phyloP scores from a whole-genome alignment of 106 monocot species.

The Dioscorea alata region DNA sequence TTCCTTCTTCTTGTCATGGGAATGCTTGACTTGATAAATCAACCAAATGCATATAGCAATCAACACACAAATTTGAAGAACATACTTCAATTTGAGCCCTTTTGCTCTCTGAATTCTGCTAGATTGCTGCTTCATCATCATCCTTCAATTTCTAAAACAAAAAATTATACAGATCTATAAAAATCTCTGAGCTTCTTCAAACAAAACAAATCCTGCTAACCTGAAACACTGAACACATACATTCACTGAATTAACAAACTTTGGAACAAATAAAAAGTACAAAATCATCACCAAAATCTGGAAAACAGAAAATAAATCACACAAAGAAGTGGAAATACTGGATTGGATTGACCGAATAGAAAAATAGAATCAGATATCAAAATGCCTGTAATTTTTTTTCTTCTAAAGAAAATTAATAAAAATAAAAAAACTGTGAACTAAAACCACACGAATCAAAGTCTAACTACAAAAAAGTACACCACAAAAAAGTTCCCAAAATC shows the following conservation, averaged over 20 bases:
- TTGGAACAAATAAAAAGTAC: not conserved
- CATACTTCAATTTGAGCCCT: slow-evolving; percentile 18
- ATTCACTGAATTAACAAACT: not conserved
- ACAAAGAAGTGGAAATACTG: no score
- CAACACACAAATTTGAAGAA: slow-evolving; percentile 18
- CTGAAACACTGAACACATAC: not conserved
- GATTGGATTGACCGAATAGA: no score
- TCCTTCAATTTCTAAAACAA: not conserved
- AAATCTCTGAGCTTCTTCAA: not conserved
- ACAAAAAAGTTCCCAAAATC: not conserved
- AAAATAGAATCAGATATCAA: not conserved
- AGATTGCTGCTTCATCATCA: slow-evolving; percentile 16
- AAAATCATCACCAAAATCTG: not conserved
- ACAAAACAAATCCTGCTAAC: not conserved
- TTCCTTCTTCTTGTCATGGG: slow-evolving; percentile 15
- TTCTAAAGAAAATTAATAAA: not conserved
- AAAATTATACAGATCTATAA: not conserved
- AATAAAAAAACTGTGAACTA: not conserved
- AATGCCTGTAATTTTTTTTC: not conserved
- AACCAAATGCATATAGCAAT: slow-evolving; percentile 22
- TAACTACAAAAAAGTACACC: not conserved
- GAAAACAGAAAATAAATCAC: no score
- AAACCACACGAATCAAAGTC: not conserved
- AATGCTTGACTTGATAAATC: slow-evolving; percentile 24
- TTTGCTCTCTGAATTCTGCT: slow-evolving; percentile 20